phyloP scores from a whole-genome alignment of 2,329 filamentous ascomycete genomes.

The Cucurbitaria berberidis region DNA sequence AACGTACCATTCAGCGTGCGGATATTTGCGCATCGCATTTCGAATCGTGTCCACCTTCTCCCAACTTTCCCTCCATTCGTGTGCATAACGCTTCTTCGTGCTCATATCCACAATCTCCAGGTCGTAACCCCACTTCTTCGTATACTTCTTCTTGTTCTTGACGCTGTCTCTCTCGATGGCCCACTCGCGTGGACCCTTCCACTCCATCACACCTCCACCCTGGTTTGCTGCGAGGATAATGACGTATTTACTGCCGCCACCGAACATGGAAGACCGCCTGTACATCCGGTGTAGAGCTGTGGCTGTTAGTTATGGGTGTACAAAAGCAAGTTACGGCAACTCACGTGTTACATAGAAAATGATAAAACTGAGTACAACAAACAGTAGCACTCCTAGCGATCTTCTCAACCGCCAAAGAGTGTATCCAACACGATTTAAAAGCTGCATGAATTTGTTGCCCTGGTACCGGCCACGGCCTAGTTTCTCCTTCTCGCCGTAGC shows the following conservation, averaged over 20 bases:
- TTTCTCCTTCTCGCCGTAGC: conserved; percentile 80
- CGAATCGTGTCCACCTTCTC: conserved; percentile 97
- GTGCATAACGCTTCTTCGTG: conserved; percentile 96
- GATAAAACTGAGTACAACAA: conserved; percentile 66
- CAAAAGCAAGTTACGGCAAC: conserved; percentile 49
- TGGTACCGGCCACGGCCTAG: conserved; percentile 61
- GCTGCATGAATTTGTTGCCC: conserved; percentile 42
- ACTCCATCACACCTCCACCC: conserved; percentile 97
- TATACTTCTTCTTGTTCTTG: conserved; percentile 92
- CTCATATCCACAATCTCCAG: conserved; percentile 98
- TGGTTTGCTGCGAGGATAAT: conserved; percentile 93
- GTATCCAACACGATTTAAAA: conserved; percentile 49
- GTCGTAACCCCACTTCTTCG: conserved; percentile 87
- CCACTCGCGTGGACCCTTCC: conserved; percentile 97
- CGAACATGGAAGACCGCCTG: conserved; percentile 73
- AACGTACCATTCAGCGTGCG: conserved; percentile 90
- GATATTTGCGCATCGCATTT: conserved; percentile 88
- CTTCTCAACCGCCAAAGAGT: conserved; percentile 71
- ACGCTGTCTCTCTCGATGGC: conserved; percentile 96
- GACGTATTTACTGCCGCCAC: conserved; percentile 90
- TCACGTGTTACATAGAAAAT: conserved; percentile 77
- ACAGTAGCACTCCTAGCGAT: conserved; percentile 64
- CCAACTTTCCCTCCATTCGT: conserved; percentile 99
- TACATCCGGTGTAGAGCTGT: conserved; percentile 66
- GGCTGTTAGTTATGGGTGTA: conserved; percentile 12